Conservation (phyloP, 140 eudicot species). For the Flaveria floridana region DNA sequence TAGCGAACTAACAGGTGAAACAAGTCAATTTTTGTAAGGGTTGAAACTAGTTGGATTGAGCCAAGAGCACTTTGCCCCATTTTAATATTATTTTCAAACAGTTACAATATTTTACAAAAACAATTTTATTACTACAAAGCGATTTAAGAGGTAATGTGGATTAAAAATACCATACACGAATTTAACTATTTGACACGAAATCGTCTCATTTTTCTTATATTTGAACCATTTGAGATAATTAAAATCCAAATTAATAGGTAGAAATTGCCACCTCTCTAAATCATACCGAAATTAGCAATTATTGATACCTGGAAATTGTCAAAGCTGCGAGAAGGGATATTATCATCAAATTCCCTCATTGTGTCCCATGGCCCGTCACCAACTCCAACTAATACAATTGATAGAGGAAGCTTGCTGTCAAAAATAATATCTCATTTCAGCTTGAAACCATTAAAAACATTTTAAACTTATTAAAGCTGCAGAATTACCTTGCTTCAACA, state of each 20-base stretch:
- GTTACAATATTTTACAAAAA: neutral
- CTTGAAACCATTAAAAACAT: slow-evolving; percentile 2
- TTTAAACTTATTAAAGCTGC: neutral
- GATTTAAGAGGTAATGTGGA: neutral
- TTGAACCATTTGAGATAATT: neutral
- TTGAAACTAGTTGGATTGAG: neutral
- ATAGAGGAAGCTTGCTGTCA: slow-evolving; percentile 87
- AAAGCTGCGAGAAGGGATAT: slow-evolving; percentile 86
- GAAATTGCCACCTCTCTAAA: neutral
- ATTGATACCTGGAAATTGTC: slow-evolving; percentile 86
- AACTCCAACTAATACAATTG: slow-evolving; percentile 90
- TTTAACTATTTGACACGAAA: neutral
- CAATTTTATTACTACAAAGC: neutral
- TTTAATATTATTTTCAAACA: neutral
- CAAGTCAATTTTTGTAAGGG: neutral
- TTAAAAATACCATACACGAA: neutral
- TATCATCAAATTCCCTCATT: slow-evolving; percentile 97
- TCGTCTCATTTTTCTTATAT: neutral
- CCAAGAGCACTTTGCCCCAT: slow-evolving; percentile 1
- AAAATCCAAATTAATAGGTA: neutral
- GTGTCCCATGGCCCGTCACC: slow-evolving; percentile 99
- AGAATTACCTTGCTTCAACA: slow-evolving; percentile 79
- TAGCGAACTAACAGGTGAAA: neutral
- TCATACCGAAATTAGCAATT: slow-evolving; percentile 7
- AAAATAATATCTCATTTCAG: slow-evolving; percentile 15